phyloP scores from a whole-genome alignment of 495 filamentous ascomycete genomes.

The Melanomma pulvis-pyrius region DNA sequence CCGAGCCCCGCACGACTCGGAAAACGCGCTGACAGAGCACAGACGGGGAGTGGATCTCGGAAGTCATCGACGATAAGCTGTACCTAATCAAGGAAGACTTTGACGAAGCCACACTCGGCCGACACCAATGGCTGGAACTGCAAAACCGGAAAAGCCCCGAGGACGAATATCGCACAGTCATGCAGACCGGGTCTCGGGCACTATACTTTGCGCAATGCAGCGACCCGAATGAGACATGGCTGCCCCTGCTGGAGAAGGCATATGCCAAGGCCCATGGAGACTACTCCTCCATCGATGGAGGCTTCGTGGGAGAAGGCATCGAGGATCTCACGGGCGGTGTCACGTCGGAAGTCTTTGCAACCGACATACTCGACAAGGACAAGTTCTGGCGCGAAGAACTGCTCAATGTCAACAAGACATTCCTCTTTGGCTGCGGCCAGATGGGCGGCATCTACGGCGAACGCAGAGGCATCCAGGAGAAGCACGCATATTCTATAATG shows the following conservation, averaged over 20 bases:
- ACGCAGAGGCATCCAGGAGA: constrained; percentile 74
- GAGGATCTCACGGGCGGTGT: constrained; percentile 94
- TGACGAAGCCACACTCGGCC: constrained; percentile 68
- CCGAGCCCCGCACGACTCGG: not conserved
- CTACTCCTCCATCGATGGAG: constrained; percentile 80
- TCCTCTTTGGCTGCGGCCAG: constrained; percentile 80
- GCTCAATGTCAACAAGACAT: constrained; percentile 80
- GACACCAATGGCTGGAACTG: constrained; percentile 70
- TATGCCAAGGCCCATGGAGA: constrained; percentile 96
- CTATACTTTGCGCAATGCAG: constrained; percentile 86
- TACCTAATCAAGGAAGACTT: constrained; percentile 84
- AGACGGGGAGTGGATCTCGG: constrained; percentile 92
- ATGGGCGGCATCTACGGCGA: constrained; percentile 54
- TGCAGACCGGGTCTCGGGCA: constrained; percentile 75
- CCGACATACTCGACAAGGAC: constrained; percentile 84
- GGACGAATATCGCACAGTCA: constrained; percentile 73
- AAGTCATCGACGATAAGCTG: constrained; percentile 84
- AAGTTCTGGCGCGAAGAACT: constrained; percentile 87
- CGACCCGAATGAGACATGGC: constrained; percentile 88
- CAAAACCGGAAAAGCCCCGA: constrained; percentile 69
- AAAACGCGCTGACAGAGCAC: constrained; percentile 18
- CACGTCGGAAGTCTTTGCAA: constrained; percentile 75
- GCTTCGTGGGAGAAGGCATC: constrained; percentile 83
- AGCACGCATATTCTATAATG: constrained; percentile 92
- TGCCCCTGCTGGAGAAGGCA: constrained; percentile 91